Base-by-base conservation (phyloP, 805 yeast genomes). In the Starmerella ratchasimensis region DNA sequence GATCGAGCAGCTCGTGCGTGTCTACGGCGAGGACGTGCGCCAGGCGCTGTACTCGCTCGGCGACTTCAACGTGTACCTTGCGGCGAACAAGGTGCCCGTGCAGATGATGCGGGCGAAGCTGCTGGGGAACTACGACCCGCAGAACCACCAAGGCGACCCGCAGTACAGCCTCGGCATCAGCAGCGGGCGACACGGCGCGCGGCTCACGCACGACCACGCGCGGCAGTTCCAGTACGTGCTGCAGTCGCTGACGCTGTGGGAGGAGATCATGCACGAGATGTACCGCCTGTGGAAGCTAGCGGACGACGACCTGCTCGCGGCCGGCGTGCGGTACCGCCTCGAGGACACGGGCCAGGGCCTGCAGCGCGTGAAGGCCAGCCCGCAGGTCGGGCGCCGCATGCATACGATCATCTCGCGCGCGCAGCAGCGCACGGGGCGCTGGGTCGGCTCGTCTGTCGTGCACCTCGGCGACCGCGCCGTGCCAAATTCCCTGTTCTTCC, bases 381-480 rank as follows among this genome's bases (percentile, higher is more conserved):
- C 90, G 2, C 59, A 67, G 8, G 66, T 80, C 22, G 67, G 73
- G 55, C 67, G 78, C 37, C 74, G 74, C 37, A 80, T 80, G 86
- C 76, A 76, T 47, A 67, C 64, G 42, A 72, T 80, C 41, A 63
- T 80, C 34, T 56, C 65, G n/a, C 75, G 74, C 40, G 80, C 80
- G 31, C 80, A 80, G 51, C 55, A 61, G 22, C 64, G 65, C 34
- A 71, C 80, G 17, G 71, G 76, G 3, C 60, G 68, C 2, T 80
- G 90, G 88, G 76, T 80, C 24, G 93, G 93, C 2, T 74, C 82
- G 4, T 72, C 80, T 13, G 88, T 77, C 17, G 79, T 80, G 18
- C 93, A 80, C 56, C 52, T 80, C 14, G 93, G 90, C 28, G 93
- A 80, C 55, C 78, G 75, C 49, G 80, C 86, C 1, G 93, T 80